phyloP scores from a whole-genome alignment of 2,329 filamentous ascomycete species.

The Thermomyces lanuginosus region DNA sequence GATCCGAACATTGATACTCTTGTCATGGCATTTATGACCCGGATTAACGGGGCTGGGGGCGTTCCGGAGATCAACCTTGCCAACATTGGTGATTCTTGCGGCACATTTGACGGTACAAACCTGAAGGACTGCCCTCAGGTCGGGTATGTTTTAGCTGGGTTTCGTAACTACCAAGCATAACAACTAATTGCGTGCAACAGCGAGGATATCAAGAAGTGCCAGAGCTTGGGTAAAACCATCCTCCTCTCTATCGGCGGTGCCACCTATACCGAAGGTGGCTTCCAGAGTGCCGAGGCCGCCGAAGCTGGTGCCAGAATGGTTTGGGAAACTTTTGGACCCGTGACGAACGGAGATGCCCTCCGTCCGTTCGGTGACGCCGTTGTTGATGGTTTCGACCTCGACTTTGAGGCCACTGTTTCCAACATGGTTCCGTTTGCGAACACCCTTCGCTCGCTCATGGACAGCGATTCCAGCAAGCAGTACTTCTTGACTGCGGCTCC shows the following conservation, averaged over 20 bases:
- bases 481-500: slow-evolving; percentile 50
- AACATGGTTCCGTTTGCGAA: slow-evolving; percentile 48
- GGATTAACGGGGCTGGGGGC: slow-evolving; percentile 33
- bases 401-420: slow-evolving; percentile 46
- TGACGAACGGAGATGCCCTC: slow-evolving; percentile 28
- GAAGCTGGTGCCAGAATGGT: slow-evolving; percentile 42
- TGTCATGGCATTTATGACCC: slow-evolving; percentile 2
- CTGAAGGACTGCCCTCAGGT: slow-evolving; percentile 48
- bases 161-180: slow-evolving; percentile 5
- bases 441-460: slow-evolving; percentile 40
- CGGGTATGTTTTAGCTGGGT: slow-evolving; percentile 32
- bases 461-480: slow-evolving; percentile 33
- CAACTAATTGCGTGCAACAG: slow-evolving; percentile 12
- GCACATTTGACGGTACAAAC: slow-evolving; percentile 39
- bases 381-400: slow-evolving; percentile 62
- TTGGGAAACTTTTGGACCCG: slow-evolving; percentile 56
- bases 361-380: slow-evolving; percentile 51
- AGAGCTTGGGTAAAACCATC: slow-evolving; percentile 51
- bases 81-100: slow-evolving; percentile 46
- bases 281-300: slow-evolving; percentile 38
- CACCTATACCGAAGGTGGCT: slow-evolving; percentile 53
- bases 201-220: slow-evolving; percentile 41
- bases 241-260: slow-evolving; percentile 56
- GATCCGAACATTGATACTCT: slow-evolving; percentile 15
- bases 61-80: slow-evolving; percentile 46